Evolutionary conservation across 2,329 filamentous ascomycete genomes (phyloP).

Genomic region (Huntiella abstrusa): DNA sequence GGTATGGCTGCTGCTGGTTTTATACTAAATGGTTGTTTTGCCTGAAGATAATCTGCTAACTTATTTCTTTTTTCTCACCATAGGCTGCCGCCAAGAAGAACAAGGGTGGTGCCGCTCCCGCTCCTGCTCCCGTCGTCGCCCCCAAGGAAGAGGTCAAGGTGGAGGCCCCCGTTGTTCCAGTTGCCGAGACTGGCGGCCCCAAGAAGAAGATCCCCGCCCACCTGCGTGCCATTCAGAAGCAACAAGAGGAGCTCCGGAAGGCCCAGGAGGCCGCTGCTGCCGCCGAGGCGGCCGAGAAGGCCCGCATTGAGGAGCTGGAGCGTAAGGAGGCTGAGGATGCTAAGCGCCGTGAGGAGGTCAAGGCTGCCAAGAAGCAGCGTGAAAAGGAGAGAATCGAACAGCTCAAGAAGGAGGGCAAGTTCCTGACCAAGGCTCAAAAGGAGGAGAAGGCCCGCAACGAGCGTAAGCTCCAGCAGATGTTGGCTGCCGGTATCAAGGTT

Average conservation of each 20-base stretch:
- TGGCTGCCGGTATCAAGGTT: slow-evolving; percentile 57
- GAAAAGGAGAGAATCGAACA: slow-evolving; percentile 76
- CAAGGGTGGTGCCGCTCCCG: slow-evolving; percentile 12
- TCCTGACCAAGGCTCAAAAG: slow-evolving; percentile 68
- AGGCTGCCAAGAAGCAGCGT: slow-evolving; percentile 62
- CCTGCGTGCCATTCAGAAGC: slow-evolving; percentile 55
- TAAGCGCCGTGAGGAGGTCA: slow-evolving; percentile 52
- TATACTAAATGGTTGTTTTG: neutral
- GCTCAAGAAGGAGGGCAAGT: slow-evolving; percentile 74
- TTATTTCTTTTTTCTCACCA: neutral
- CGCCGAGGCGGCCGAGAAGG: slow-evolving; percentile 42
- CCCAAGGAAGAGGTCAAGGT: slow-evolving; percentile 29
- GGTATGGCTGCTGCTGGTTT: slow-evolving; percentile 26
- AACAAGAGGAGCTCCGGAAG: slow-evolving; percentile 58
- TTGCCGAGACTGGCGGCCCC: slow-evolving; percentile 24
- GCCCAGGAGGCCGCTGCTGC: slow-evolving; percentile 44
- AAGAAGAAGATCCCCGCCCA: slow-evolving; percentile 74
- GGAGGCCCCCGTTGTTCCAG: slow-evolving; percentile 24
- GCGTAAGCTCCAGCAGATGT: slow-evolving; percentile 67
- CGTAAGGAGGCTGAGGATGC: slow-evolving; percentile 45
- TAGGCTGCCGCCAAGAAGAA: slow-evolving; percentile 62
- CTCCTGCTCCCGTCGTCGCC: slow-evolving; percentile 1
- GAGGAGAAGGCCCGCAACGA: slow-evolving; percentile 66
- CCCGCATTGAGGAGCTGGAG: slow-evolving; percentile 46
- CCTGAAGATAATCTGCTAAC: neutral